Percentiles rank a stretch among this genome's conserved stretches.
Conservation (phyloP, 371 early-diverging fungal species). For the Mucor piriformis region DNA sequence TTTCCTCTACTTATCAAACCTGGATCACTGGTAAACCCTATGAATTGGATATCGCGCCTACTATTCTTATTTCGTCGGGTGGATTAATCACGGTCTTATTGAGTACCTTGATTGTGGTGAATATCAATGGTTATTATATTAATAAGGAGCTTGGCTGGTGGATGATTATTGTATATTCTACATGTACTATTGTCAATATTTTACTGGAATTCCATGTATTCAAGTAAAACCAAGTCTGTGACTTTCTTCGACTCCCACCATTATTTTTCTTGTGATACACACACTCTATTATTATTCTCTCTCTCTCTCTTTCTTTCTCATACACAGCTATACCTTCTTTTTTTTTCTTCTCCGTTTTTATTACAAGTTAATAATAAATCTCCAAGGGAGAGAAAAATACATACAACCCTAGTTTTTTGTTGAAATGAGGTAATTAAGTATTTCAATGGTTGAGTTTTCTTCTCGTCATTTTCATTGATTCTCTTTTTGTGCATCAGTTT, state of each 20-base stretch:
- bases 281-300: background rate
- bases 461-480: background rate
- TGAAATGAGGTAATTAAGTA: background rate
- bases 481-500: background rate
- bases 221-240: constrained; percentile 1
- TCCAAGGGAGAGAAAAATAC: background rate
- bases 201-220: constrained; percentile 46
- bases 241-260: background rate
- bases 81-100: constrained; percentile 58
- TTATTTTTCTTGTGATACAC: too few relatives aligned
- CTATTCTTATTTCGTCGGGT: constrained; percentile 55
- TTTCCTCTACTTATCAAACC: constrained; percentile 63
- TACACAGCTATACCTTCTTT: background rate
- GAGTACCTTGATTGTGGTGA: constrained; percentile 54
- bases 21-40: constrained; percentile 46
- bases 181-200: constrained; percentile 53
- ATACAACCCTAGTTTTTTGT: background rate
- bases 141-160: constrained; percentile 53
- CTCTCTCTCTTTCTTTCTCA: background rate
- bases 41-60: constrained; percentile 54
- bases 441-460: background rate
- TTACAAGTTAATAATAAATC: background rate
- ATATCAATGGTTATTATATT: constrained; percentile 53
- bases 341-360: background rate
- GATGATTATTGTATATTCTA: constrained; percentile 56